Evolutionary conservation across 2,329 filamentous ascomycete species (phyloP), one percentile per base, ranked within the genome.

Genomic region (Trichoderma afroharzianum): DNA sequence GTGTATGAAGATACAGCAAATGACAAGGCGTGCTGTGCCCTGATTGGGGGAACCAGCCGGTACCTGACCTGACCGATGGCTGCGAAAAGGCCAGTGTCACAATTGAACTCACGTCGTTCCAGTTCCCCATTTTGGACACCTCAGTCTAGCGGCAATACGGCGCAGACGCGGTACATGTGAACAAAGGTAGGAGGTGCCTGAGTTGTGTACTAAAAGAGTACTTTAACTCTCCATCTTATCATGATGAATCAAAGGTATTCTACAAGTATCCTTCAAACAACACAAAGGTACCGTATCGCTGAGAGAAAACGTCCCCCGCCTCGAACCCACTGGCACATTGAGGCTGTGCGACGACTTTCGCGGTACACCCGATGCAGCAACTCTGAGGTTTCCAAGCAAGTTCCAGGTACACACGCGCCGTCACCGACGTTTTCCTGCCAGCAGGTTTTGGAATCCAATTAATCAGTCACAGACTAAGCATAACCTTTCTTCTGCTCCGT

Each of bases 321-420:
- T 26, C 4, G 58, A 61, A 33, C 58, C 58, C 30, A 30, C 36
- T 33, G 30, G 58, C 15, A n/a, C 21, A 32, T 59, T 59, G 55
- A 24, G 55, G 55, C 55, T 59, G 55, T 59, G 55, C 55, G 55
- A 59, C 18, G 11, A 21, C 8, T 59, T 59, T 59, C 43, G 43
- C 43, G 43, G 43, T 50, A 50, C 43, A 12, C 43, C 43, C 43
- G 43, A n/a, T 50, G n/a, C 18, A 47, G 18, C 8, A 50, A 12
- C 43, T 50, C 43, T 21, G n/a, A 50, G 43, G 43, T 21, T 24
- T 50, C n/a, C 43, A 47, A n/a, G n/a, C 43, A 50, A 50, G 43
- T 50, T 47, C 43, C 9, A 50, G 43, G 43, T 50, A 50, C 43
- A 50, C 43, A n/a, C 43, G 11, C 43, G 43, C 43, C n/a, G n/a